Evolutionary conservation across 257 asterid species (phyloP), one percentile per base, ranked within the genome.

Genomic region (Cruciata laevipes): DNA sequence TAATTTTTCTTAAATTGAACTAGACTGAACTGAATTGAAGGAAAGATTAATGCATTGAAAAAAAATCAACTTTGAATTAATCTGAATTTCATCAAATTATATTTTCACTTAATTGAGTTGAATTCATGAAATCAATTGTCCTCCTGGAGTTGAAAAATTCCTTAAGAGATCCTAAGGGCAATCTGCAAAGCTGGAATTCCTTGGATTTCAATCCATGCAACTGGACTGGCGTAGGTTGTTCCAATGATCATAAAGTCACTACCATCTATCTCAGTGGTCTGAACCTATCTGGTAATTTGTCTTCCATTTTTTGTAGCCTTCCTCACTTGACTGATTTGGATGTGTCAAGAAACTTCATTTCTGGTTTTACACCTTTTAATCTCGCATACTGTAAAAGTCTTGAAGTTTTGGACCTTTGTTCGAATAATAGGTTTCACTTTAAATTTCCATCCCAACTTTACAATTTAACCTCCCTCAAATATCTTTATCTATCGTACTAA

Each of bases 401-500:
- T 10, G 65, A 83, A 63, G 76, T 77, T 52, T 74, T 90, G 68
- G 90, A 87, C 90, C 91, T 87, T 56, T 90, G 95, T 79, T 86
- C 95, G 1, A 90, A 90, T 40, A 90, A 90, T 40, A 78, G 94
- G 62, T 61, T 90, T 71, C 86, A 84, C 66, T 66, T 66, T 16
- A 65, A 66, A 64, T 75, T 90, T 63, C 97, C 95, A 27, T 0
- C 78, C 49, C 85, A 82, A 11, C 30, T 90, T 42, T 83, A 81
- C 78, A 80, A 62, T 24, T 61, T 83, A 64, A 76, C 79, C 49
- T 75, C 94, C 74, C 94, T 90, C 21, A 84, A 63, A 74, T 66
- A 83, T 82, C 82, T 90, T 40, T 90, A 78, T 61, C 52, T 90
- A 35, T 90, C n/a, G 95, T 83, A 94, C 87, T 75, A 90, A 90